These are phyloP conservation scores for Discostella stelligeroides DNA, from an alignment of 108 stramenopile genomes.

Conservation along the genomic window DNA sequence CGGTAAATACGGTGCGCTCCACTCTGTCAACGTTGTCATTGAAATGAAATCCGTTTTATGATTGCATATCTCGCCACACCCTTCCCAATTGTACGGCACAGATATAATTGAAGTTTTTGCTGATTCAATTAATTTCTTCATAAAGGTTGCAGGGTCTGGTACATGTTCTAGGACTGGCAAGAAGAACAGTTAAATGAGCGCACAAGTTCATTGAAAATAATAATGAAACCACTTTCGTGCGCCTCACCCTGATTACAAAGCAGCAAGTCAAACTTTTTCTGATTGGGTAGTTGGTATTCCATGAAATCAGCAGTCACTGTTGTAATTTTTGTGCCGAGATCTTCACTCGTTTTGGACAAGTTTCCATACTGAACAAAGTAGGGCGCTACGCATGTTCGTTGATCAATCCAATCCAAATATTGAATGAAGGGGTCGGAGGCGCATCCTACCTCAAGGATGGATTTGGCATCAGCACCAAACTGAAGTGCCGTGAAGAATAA, in stretches of 20 bases:
- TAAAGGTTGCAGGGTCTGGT: slow-evolving; percentile 29
- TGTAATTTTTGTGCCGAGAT: slow-evolving; percentile 9
- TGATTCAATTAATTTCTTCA: slow-evolving; percentile 33
- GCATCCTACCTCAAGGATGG: slow-evolving; percentile 38
- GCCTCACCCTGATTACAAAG: slow-evolving; percentile 38
- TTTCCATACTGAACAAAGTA: slow-evolving; percentile 38
- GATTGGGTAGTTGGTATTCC: slow-evolving; percentile 29
- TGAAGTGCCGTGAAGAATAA: slow-evolving; percentile 30
- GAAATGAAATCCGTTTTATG: slow-evolving; percentile 19
- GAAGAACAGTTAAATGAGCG: too few species aligned
- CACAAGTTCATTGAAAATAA: too few species aligned
- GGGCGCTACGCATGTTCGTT: slow-evolving; percentile 36
- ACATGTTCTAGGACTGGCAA: slow-evolving; percentile 41
- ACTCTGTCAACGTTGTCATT: slow-evolving; percentile 7
- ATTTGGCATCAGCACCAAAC: slow-evolving; percentile 23
- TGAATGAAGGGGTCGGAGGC: slow-evolving; percentile 33
- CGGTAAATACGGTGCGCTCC: slow-evolving; percentile 26
- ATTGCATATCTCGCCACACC: slow-evolving; percentile 30
- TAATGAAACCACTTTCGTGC: too few species aligned
- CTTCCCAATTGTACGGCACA: slow-evolving; percentile 27
- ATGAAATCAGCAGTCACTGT: slow-evolving; percentile 37
- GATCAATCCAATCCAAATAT: slow-evolving; percentile 31
- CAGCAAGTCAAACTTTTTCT: slow-evolving; percentile 29
- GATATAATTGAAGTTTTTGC: slow-evolving; percentile 37
- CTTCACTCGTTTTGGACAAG: background rate